Base-by-base conservation (phyloP, 2,329 filamentous ascomycete species). In the Cordyceps cateniannulata region DNA sequence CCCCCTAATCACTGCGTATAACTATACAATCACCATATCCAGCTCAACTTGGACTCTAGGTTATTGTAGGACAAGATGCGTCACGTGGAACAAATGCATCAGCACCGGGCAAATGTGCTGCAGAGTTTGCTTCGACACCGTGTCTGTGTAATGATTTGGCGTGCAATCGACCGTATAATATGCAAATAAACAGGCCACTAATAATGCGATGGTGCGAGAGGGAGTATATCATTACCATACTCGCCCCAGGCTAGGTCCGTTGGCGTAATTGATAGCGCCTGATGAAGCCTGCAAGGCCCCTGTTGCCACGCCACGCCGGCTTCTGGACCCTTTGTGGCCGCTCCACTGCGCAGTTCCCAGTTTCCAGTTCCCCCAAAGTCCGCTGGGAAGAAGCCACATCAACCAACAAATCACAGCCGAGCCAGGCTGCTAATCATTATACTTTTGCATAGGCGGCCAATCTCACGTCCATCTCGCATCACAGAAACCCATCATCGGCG, bases 341-440 rank as follows among this genome's bases (percentile, higher is more conserved):
- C 60, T 62, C 60, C 60, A 56, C 60, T 52, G 40, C 51, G 44
- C 40, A 35, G 35, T 45, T 16, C 27, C 22, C 45, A 24, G 35
- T 45, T 16, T 22, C 22, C 45, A 24, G 35, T 38, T 44, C 45
- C 54, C 54, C 54, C 54, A 57, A 60, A 59, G 55, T 54, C 58
- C 58, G 58, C 58, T 32, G 22, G 25, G 4, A 60, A 60, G 58
- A 60, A 60, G 58, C 58, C 58, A 60, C 50, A 29, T 60, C 53
- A 62, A 56, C 60, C 60, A 62, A 62, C 60, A 62, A 60, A 51
- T 22, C 35, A 32, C 32, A 51, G 47, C 47, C 47, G 32, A 16
- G 10, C 12, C 35, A 27, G 44, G 47, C 35, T 16, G 42, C 24
- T 40, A 47, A 42, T 50, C n/a, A 45, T 50, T 51, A 42, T 25